Evolutionary conservation across 2,329 filamentous ascomycete genomes (phyloP).

Genomic region (Ophiostoma sp.): DNA sequence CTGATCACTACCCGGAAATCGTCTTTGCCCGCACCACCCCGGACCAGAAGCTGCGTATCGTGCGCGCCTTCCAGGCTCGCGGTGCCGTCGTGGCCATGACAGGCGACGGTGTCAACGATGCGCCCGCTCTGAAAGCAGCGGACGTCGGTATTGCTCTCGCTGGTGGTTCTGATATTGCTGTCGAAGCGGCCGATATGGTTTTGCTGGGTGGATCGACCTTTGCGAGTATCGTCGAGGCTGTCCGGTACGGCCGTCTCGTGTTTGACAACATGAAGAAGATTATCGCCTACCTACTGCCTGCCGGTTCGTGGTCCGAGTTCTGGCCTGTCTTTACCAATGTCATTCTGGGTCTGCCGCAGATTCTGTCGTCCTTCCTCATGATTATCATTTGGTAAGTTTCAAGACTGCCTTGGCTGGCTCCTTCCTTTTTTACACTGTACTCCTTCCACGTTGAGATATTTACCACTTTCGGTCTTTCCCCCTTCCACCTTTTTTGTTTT

Average conservation of each 20-base stretch:
- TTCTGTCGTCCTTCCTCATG: constrained; percentile 56
- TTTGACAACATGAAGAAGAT: constrained; percentile 47
- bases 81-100: constrained; percentile 74
- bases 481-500: too few relatives aligned
- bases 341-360: constrained; percentile 55
- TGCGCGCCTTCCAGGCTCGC: constrained; percentile 65
- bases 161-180: constrained; percentile 63
- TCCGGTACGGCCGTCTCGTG: constrained; percentile 47
- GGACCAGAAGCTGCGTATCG: constrained; percentile 76
- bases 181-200: constrained; percentile 64
- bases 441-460: not conserved
- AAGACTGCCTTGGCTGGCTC: not conserved
- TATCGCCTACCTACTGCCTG: constrained; percentile 49
- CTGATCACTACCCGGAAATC: constrained; percentile 61
- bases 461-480: not conserved
- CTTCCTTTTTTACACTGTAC: not conserved
- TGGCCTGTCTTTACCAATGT: constrained; percentile 59
- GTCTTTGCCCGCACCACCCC: constrained; percentile 76
- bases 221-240: constrained; percentile 67
- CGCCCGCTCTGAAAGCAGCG: constrained; percentile 71
- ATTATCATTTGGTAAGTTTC: constrained; percentile 50
- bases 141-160: constrained; percentile 64
- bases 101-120: constrained; percentile 75
- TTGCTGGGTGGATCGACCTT: constrained; percentile 62
- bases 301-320: constrained; percentile 57